Evolutionary conservation across 129 eudicot genomes (phyloP).

Genomic region (Flaveria sonorensis): DNA sequence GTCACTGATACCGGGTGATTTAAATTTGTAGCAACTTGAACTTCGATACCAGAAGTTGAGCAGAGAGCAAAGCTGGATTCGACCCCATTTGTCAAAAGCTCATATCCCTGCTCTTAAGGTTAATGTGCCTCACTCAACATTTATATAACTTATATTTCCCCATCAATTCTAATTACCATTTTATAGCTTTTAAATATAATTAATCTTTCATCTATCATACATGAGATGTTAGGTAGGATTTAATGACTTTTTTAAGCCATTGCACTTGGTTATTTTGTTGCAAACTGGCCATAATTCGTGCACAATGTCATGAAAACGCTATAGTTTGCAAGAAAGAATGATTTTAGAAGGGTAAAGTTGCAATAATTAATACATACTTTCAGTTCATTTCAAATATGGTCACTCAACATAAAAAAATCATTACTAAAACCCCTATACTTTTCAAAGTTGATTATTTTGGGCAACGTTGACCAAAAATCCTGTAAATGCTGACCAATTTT

Average conservation of each 20-base stretch:
- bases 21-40: slow-evolving; percentile 64
- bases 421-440: background rate
- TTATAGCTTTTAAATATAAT: background rate
- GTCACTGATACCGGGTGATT: slow-evolving; percentile 35
- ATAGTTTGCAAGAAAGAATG: background rate
- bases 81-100: slow-evolving; percentile 48
- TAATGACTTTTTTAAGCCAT: background rate
- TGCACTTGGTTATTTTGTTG: background rate
- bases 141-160: background rate
- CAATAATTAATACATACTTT: background rate
- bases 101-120: slow-evolving; percentile 67
- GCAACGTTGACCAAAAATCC: background rate
- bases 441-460: background rate
- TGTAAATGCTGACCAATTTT: background rate
- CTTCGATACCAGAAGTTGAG: slow-evolving; percentile 63
- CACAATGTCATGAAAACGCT: background rate
- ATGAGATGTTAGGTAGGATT: background rate
- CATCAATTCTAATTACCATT: background rate
- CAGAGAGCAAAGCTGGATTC: slow-evolving; percentile 54
- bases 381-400: background rate
- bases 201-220: background rate
- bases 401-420: background rate
- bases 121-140: slow-evolving; percentile 41
- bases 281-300: background rate
- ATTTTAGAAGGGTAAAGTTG: background rate